Base-by-base conservation (phyloP, 2,329 filamentous ascomycete genomes). In the Emericellopsis atlantica region DNA sequence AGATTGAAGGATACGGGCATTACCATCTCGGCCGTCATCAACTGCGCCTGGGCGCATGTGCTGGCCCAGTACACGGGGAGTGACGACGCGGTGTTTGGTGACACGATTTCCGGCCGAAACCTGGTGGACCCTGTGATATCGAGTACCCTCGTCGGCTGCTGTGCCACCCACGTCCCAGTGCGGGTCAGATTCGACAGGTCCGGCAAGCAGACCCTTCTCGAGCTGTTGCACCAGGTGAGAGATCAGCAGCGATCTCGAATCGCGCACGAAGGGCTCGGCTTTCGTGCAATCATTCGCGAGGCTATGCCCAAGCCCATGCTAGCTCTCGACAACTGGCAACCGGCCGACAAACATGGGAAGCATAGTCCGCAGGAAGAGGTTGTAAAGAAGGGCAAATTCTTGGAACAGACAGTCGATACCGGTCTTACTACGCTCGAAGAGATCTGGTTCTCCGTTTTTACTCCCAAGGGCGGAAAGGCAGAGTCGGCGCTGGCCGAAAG, bases 71-170 rank as follows among this genome's bases (percentile, higher is more conserved):
- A 45, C 36, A 42, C 46, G 7, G 46, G 41, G 26, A 40, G 29
- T 6, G 44, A 43, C 36, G 46, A 45, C 15, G 40, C 54, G 1
- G n/a, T 47, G 6, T 55, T 54, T 15, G 54, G 52, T 4, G 43
- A 44, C 2, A 43, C 46, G 4, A 43, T 41, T 1, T 48, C 46
- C 2, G 54, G 54, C n/a, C 34, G 41, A 36, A 43, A 36, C 37
- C 36, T 43, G 31, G 41, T 39, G 18, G 41, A 43, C 33, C 36
- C 36, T 9, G 39, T 31, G 16, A 43, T 43, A 34, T 11, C 23
- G 5, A 36, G 24, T 29, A 39, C 41, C n/a, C 16, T 40, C 24
- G 41, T 43, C 36, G 41, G 41, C 32, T 43, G 41, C 41, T 43
- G 41, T 36, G 36, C 41, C 18, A 43, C 41, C 23, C 26, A 43